These are phyloP conservation scores for Nakazawaea peltata DNA, from an alignment of 805 yeast species.

Conservation along the genomic window DNA sequence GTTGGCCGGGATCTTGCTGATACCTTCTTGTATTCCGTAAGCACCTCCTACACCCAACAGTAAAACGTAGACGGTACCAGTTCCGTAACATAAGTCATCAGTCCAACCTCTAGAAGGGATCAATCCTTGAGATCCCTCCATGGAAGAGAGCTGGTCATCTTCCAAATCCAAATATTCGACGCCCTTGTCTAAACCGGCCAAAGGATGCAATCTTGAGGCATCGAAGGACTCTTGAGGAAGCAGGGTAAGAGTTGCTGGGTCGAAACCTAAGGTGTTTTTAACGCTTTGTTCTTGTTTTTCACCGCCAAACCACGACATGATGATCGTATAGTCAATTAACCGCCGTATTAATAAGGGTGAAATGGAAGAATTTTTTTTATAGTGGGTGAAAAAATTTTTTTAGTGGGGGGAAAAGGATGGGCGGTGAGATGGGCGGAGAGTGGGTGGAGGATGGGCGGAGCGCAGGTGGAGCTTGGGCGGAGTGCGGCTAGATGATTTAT, in stretches of 20 bases:
- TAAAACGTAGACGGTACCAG: conserved; percentile 85
- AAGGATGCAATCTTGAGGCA: conserved; percentile 72
- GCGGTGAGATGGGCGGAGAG: too few relatives aligned
- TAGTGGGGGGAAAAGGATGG: too few relatives aligned
- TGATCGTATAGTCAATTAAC: background rate
- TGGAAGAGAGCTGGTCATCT: conserved; percentile 63
- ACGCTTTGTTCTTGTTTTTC: conserved; percentile 16
- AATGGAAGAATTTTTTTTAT: background rate
- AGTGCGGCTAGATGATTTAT: too few relatives aligned
- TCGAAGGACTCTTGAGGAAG: conserved; percentile 57
- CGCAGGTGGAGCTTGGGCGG: too few relatives aligned
- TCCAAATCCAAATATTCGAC: conserved; percentile 88
- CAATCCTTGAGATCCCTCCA: conserved; percentile 85
- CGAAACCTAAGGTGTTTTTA: conserved; percentile 44
- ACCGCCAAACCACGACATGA: conserved; percentile 47
- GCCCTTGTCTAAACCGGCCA: conserved; percentile 86
- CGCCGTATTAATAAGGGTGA: background rate
- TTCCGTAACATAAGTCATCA: conserved; percentile 95
- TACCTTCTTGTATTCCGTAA: conserved; percentile 82
- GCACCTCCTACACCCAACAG: conserved; percentile 89
- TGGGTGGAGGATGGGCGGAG: too few relatives aligned
- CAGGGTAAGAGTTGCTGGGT: conserved; percentile 55
- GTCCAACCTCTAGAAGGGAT: conserved; percentile 97
- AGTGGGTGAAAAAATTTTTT: too few relatives aligned
- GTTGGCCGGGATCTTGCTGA: conserved; percentile 64